A percentile compares a stretch with the other conserved stretches of the same genome.
Conservation (phyloP, 2,329 filamentous ascomycete genomes). For the Penicillium vulpinum region DNA sequence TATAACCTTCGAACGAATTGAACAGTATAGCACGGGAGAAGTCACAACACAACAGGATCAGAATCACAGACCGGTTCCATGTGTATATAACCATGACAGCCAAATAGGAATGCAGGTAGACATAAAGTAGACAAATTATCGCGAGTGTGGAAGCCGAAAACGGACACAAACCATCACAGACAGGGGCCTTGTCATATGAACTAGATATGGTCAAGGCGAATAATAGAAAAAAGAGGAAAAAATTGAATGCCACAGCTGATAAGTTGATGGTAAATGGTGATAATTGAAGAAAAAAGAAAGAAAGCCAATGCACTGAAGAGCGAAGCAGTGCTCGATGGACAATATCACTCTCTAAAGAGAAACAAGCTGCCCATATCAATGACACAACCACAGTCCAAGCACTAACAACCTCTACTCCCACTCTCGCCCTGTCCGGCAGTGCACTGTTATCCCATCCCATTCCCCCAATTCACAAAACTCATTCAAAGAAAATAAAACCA, state of each 20-base stretch:
- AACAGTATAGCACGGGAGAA: background rate
- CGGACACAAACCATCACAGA: background rate
- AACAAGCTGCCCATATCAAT: background rate
- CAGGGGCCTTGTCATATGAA: background rate
- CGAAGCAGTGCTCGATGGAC: background rate
- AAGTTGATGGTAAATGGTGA: constrained; percentile 7
- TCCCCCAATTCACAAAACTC: background rate
- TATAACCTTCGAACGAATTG: background rate
- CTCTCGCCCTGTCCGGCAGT: constrained; percentile 25
- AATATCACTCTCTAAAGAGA: background rate
- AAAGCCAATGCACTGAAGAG: constrained; percentile 2
- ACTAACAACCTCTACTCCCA: constrained; percentile 4
- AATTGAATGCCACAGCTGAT: background rate
- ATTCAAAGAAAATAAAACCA: background rate
- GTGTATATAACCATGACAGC: background rate
- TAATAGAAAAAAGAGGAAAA: background rate
- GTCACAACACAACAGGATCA: background rate
- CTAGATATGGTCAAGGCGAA: background rate
- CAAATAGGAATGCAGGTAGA: background rate
- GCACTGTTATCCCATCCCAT: constrained; percentile 6
- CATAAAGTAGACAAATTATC: background rate
- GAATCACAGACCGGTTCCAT: background rate
- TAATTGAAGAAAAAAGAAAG: constrained; percentile 10
- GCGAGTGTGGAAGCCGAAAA: background rate
- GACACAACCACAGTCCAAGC: background rate